Percentiles rank a stretch among this genome's conserved stretches.
phyloP scores from a whole-genome alignment of 495 filamentous ascomycete genomes.

The Viridothelium virens region DNA sequence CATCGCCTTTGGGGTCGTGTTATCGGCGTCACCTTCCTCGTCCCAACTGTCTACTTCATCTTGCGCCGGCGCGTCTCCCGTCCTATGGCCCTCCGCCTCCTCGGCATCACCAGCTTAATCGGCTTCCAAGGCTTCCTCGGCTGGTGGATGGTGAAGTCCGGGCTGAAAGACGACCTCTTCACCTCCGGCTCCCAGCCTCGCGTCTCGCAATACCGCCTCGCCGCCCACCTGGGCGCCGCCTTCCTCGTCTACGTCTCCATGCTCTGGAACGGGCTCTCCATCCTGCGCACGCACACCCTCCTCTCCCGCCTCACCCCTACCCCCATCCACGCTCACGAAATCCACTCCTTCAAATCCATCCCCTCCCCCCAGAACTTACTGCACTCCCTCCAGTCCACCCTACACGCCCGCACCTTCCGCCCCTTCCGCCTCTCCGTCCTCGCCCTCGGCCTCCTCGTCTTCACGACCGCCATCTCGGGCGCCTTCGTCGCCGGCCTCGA shows the following conservation, averaged over 20 bases:
- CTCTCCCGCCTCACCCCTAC: slow-evolving; percentile 43
- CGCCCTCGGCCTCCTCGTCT: slow-evolving; percentile 68
- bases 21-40: slow-evolving; percentile 78
- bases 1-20: slow-evolving; percentile 94
- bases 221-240: slow-evolving; percentile 80
- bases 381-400: slow-evolving; percentile 42
- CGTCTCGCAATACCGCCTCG: slow-evolving; percentile 87
- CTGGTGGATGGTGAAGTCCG: slow-evolving; percentile 99
- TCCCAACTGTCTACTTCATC: slow-evolving; percentile 84
- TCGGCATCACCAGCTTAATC: slow-evolving; percentile 78
- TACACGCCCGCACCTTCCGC: slow-evolving; percentile 58
- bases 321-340: no score
- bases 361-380: no score
- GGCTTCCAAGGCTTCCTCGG: slow-evolving; percentile 93
- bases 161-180: slow-evolving; percentile 89
- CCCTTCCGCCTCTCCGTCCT: slow-evolving; percentile 65
- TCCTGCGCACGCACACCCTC: slow-evolving; percentile 65
- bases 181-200: slow-evolving; percentile 81
- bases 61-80: slow-evolving; percentile 68
- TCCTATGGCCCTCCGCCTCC: slow-evolving; percentile 67
- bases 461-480: slow-evolving; percentile 85
- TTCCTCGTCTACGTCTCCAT: slow-evolving; percentile 89
- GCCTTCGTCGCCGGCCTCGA: slow-evolving; percentile 91
- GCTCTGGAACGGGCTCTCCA: slow-evolving; percentile 82
- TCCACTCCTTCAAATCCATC: no score